Conservation (phyloP, 1,284 basidiomycete genomes). For the Xanthoconium separans region DNA sequence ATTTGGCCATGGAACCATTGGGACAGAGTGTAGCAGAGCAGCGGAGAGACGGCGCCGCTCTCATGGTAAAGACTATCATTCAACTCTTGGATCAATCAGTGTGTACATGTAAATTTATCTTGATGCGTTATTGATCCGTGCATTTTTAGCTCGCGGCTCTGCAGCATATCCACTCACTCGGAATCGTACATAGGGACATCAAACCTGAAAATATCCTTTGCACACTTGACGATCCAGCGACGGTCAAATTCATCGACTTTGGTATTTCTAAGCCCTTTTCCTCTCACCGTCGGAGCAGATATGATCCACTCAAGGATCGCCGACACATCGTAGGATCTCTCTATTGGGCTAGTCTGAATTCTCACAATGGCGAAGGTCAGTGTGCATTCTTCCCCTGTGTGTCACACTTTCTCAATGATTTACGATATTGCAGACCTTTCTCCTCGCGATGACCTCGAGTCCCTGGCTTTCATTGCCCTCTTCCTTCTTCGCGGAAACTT, state of each 20-base stretch:
- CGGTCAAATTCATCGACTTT: not conserved
- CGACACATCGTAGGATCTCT: not conserved
- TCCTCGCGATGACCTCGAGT: conserved; percentile 3
- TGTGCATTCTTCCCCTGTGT: not conserved
- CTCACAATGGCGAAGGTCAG: conserved; percentile 3
- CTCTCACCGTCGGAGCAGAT: not conserved
- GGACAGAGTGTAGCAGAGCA: not conserved
- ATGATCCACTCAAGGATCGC: not conserved
- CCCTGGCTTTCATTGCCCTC: not conserved
- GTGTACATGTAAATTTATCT: not conserved
- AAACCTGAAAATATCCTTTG: conserved; percentile 1
- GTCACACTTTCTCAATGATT: not conserved
- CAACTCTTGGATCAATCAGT: not conserved
- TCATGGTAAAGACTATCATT: not conserved
- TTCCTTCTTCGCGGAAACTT: conserved; percentile 5
- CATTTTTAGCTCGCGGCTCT: not conserved
- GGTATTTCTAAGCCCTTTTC: not conserved
- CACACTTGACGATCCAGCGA: not conserved
- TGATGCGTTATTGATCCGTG: not conserved
- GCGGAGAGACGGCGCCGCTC: not conserved
- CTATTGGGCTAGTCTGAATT: conserved; percentile 3
- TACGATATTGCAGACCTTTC: not conserved
- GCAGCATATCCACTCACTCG: not conserved
- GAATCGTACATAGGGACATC: not conserved
- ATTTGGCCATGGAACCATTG: not conserved